Percentiles rank a stretch among this genome's conserved stretches.
Evolutionary conservation across 345 rosid species (phyloP).

Genomic region (Eucalyptus shirleyi): DNA sequence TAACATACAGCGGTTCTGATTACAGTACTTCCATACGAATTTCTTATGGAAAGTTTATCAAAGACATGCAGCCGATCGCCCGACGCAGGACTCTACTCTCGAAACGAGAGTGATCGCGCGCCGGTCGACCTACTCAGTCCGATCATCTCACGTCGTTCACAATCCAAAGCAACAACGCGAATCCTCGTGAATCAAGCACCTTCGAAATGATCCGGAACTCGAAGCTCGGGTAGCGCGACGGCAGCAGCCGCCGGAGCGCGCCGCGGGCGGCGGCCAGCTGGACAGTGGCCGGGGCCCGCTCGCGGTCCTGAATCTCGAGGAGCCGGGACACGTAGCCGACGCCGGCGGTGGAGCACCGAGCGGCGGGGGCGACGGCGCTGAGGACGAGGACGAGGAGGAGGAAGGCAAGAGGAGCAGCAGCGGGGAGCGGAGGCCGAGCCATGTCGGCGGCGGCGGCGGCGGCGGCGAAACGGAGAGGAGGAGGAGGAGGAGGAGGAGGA

Average conservation of each 20-base stretch:
- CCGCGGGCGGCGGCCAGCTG: slow-evolving; percentile 45
- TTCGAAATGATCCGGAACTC: slow-evolving; percentile 40
- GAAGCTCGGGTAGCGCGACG: slow-evolving; percentile 38
- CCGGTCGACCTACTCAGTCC: background rate
- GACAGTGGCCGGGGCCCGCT: slow-evolving; percentile 45
- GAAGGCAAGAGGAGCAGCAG: background rate
- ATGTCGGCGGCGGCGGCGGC: background rate
- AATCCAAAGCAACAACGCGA: background rate
- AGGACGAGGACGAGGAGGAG: background rate
- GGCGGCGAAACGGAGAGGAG: background rate
- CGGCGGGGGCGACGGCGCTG: background rate
- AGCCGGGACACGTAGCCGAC: slow-evolving; percentile 43
- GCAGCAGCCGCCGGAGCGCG: slow-evolving; percentile 48
- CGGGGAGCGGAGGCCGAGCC: background rate
- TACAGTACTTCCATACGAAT: background rate
- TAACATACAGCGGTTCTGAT: background rate
- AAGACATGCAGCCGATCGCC: background rate
- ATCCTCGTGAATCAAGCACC: slow-evolving; percentile 1
- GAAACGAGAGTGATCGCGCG: background rate
- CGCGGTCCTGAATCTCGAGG: slow-evolving; percentile 50
- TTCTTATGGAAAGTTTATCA: background rate
- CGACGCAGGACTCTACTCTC: background rate
- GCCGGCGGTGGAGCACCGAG: slow-evolving; percentile 40
- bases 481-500: too few relatives aligned
- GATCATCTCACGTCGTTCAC: background rate